A percentile compares a stretch with the other conserved stretches of the same genome.
Evolutionary conservation across 1,284 basidiomycete genomes (phyloP).

Genomic region (Moesziomyces sp.): DNA sequence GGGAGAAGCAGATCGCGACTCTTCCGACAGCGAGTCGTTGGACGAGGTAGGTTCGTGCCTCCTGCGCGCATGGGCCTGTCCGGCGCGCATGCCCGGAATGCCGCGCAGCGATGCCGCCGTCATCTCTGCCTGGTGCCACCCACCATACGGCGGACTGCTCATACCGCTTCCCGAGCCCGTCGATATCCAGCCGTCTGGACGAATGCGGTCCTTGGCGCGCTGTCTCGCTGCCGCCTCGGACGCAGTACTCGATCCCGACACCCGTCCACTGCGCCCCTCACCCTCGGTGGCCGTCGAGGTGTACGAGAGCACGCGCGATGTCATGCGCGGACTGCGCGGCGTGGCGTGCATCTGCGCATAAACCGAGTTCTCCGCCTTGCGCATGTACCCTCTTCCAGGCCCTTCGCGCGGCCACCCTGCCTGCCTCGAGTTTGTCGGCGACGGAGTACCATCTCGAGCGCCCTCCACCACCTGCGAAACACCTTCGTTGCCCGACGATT

Average conservation of each 20-base stretch:
- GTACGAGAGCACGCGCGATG: conserved; percentile 28
- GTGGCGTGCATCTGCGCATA: conserved; percentile 36
- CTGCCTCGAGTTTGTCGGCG: conserved; percentile 16
- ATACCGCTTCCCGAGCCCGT: conserved; percentile 19
- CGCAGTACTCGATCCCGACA: conserved; percentile 22
- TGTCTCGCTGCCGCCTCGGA: conserved; percentile 19
- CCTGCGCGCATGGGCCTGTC: background rate
- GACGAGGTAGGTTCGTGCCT: conserved; percentile 21
- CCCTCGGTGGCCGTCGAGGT: conserved; percentile 31
- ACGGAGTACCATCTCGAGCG: conserved; percentile 7
- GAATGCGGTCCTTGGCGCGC: conserved; percentile 27
- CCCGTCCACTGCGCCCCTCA: conserved; percentile 18
- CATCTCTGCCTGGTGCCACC: conserved; percentile 2
- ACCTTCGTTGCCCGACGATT: conserved; percentile 26
- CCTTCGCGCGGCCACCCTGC: conserved; percentile 24
- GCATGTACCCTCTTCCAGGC: conserved; percentile 35
- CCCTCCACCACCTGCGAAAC: conserved; percentile 2
- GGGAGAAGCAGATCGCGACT: conserved; percentile 27
- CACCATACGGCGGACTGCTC: conserved; percentile 14
- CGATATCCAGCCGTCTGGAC: conserved; percentile 41
- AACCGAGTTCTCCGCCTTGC: conserved; percentile 39
- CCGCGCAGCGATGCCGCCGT: conserved; percentile 20
- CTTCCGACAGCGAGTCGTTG: conserved; percentile 33
- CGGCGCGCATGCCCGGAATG: conserved; percentile 10
- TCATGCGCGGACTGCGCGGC: conserved; percentile 43